Percentiles rank a stretch among this genome's conserved stretches.
Conservation (phyloP, 2,329 filamentous ascomycete species). For the Epicoccum sorghinum region DNA sequence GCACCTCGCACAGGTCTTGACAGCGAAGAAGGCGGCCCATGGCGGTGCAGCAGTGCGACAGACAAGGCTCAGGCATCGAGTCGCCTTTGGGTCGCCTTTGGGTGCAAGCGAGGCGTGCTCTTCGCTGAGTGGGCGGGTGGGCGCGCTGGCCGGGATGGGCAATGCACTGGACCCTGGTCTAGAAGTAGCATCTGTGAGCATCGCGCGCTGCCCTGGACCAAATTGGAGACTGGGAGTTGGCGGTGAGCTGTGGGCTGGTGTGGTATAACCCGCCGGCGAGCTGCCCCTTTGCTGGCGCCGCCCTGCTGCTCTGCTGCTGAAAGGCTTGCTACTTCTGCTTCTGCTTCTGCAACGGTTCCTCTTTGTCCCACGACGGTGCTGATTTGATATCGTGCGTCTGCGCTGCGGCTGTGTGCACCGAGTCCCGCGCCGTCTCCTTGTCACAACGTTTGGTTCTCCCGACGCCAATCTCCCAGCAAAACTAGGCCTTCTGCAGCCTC, state of each 20-base stretch:
- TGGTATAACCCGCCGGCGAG: slow-evolving; percentile 6
- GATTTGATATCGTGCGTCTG: not conserved
- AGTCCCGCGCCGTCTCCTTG: slow-evolving; percentile 2
- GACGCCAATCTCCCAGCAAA: slow-evolving; percentile 16
- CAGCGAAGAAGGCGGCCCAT: slow-evolving; percentile 19
- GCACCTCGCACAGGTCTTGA: slow-evolving; percentile 17
- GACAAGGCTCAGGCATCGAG: slow-evolving; percentile 2
- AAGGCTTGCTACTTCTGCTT: no score
- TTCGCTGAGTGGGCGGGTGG: slow-evolving; percentile 4
- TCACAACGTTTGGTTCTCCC: slow-evolving; percentile 7
- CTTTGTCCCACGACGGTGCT: slow-evolving; percentile 3
- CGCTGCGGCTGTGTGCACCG: slow-evolving; percentile 9
- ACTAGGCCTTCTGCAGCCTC: slow-evolving; percentile 13
- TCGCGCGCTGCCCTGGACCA: slow-evolving; percentile 11
- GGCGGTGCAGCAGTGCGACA: slow-evolving; percentile 10
- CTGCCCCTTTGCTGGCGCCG: slow-evolving; percentile 31
- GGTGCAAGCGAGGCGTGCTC: not conserved
- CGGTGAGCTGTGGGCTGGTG: slow-evolving; percentile 14
- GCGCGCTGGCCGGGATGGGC: not conserved
- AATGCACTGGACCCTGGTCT: slow-evolving; percentile 10
- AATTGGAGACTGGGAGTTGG: slow-evolving; percentile 6
- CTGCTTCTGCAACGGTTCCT: no score
- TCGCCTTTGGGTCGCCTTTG: not conserved
- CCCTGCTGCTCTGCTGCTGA: not conserved
- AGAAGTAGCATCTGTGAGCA: slow-evolving; percentile 10